Conservation (phyloP, 2,329 filamentous ascomycete species). For the Septoria petroselini region DNA sequence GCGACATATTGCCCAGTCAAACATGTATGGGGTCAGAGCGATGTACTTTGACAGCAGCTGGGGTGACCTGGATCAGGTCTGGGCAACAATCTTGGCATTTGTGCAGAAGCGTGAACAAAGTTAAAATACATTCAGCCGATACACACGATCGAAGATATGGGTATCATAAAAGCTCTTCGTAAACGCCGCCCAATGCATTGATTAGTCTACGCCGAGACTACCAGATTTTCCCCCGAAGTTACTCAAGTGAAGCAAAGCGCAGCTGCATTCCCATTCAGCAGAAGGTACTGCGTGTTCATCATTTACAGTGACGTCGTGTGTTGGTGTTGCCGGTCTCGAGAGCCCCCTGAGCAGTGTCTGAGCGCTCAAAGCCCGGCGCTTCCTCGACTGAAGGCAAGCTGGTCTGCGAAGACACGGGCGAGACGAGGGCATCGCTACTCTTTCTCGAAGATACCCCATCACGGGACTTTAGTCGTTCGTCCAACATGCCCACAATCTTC, state of each 20-base stretch:
- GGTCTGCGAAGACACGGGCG: conserved; percentile 4
- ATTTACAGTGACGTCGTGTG: background rate
- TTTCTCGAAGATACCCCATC: conserved; percentile 36
- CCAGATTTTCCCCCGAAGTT: background rate
- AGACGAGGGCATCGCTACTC: conserved; percentile 13
- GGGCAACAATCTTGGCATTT: too few species aligned
- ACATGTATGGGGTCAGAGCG: too few species aligned
- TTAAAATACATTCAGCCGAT: background rate
- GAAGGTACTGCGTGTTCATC: background rate
- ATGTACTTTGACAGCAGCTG: too few species aligned
- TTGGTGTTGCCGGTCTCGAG: conserved; percentile 10
- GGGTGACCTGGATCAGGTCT: too few species aligned
- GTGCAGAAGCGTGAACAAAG: background rate
- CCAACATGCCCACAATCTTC: conserved; percentile 65
- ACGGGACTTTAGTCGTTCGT: conserved; percentile 60
- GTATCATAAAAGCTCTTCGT: background rate
- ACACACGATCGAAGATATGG: background rate
- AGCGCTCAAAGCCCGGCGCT: conserved; percentile 11
- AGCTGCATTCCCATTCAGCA: background rate
- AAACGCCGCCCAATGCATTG: background rate
- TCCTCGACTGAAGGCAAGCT: conserved; percentile 5
- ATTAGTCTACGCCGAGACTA: background rate
- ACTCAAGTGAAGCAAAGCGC: background rate
- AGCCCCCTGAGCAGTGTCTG: conserved; percentile 23
- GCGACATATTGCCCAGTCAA: too few species aligned